Evolutionary conservation across 2,329 filamentous ascomycete species (phyloP).

Genomic region (Colletotrichum sp.): DNA sequence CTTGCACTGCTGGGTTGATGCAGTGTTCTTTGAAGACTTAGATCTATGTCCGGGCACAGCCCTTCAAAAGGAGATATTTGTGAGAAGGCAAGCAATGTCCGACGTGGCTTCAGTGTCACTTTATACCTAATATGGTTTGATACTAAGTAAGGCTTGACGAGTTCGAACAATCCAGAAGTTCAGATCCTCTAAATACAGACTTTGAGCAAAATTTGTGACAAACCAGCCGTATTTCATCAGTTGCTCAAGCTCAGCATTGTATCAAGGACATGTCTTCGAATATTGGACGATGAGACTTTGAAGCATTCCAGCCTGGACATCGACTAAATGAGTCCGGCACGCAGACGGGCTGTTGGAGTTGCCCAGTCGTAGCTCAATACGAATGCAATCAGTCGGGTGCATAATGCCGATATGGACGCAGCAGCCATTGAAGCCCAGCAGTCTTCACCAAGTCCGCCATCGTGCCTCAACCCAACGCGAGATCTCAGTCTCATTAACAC

Average conservation of each 20-base stretch:
- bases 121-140: background rate
- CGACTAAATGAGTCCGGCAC: background rate
- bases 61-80: background rate
- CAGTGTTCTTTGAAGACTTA: background rate
- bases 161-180: background rate
- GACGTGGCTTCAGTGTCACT: background rate
- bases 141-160: background rate
- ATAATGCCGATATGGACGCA: background rate
- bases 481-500: background rate
- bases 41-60: background rate
- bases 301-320: background rate
- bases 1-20: background rate
- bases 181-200: background rate
- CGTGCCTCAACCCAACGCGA: background rate
- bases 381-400: background rate
- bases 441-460: background rate
- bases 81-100: background rate
- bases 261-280: accelerated
- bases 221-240: background rate
- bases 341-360: accelerated
- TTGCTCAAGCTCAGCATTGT: background rate
- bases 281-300: background rate
- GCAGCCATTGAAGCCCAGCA: accelerated
- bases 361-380: background rate
- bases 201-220: background rate